Conservation (phyloP, 495 filamentous ascomycete genomes). For the Aspergillus cavernicola region DNA sequence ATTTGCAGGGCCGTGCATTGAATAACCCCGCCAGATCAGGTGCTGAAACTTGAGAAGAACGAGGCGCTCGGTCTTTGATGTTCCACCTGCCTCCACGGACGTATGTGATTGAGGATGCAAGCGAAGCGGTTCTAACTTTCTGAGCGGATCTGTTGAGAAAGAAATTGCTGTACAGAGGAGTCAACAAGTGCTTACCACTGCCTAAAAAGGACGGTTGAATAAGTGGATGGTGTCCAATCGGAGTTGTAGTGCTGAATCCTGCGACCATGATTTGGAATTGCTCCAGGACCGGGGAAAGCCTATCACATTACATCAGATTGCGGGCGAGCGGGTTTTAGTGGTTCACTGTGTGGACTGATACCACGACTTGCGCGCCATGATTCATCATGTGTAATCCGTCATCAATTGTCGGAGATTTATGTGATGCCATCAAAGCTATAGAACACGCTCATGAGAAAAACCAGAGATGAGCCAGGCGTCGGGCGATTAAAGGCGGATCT, state of each 20-base stretch:
- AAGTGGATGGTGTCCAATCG: too few species aligned
- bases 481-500: background rate
- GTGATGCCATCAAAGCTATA: too few species aligned
- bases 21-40: slow-evolving; percentile 31
- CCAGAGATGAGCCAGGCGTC: too few species aligned
- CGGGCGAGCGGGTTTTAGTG: too few species aligned
- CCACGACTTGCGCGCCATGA: background rate
- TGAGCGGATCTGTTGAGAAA: too few species aligned
- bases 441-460: too few species aligned
- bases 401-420: too few species aligned
- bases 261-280: background rate
- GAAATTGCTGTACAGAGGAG: too few species aligned
- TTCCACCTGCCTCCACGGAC: too few species aligned
- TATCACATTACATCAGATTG: background rate
- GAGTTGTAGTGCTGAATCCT: too few species aligned
- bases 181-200: background rate
- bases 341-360: background rate
- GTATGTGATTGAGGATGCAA: slow-evolving; percentile 32
- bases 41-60: too few species aligned
- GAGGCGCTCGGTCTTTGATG: slow-evolving; percentile 26
- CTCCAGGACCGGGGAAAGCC: background rate
- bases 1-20: slow-evolving; percentile 34
- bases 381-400: background rate
- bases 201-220: background rate
- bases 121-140: too few species aligned